These are phyloP conservation scores for Stachybotrys chartarum DNA, from an alignment of 2,329 filamentous ascomycete genomes.

Conservation along the genomic window DNA sequence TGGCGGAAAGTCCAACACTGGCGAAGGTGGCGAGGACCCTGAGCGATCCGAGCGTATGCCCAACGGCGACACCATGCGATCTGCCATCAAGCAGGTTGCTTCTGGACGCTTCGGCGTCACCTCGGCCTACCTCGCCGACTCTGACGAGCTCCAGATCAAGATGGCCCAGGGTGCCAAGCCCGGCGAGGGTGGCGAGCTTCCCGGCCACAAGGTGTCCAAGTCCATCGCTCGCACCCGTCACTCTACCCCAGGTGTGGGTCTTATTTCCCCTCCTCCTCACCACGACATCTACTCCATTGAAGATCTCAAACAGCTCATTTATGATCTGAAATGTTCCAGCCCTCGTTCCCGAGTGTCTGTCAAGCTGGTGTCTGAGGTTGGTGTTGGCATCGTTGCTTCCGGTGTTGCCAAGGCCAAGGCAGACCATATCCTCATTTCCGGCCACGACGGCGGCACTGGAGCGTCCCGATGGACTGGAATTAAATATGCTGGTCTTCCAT, in stretches of 20 bases:
- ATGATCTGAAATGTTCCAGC: slow-evolving; percentile 94
- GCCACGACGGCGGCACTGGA: slow-evolving; percentile 94
- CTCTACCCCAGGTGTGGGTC: slow-evolving; percentile 90
- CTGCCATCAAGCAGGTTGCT: slow-evolving; percentile 95
- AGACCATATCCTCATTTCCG: slow-evolving; percentile 93
- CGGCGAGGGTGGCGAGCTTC: slow-evolving; percentile 93
- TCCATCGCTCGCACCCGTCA: slow-evolving; percentile 91
- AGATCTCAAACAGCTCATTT: slow-evolving; percentile 95
- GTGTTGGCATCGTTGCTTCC: slow-evolving; percentile 94
- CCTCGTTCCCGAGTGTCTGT: slow-evolving; percentile 88
- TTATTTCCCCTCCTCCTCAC: slow-evolving; percentile 92
- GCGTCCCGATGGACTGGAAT: slow-evolving; percentile 97
- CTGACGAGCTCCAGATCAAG: slow-evolving; percentile 96
- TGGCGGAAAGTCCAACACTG: slow-evolving; percentile 95
- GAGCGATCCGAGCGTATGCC: slow-evolving; percentile 81
- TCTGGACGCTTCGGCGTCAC: slow-evolving; percentile 96
- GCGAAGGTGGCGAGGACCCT: slow-evolving; percentile 92
- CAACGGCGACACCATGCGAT: slow-evolving; percentile 94
- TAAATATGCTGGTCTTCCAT: slow-evolving; percentile 95
- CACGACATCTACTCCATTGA: slow-evolving; percentile 99
- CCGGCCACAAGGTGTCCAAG: slow-evolving; percentile 92
- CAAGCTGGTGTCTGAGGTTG: slow-evolving; percentile 95
- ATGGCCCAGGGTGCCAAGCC: slow-evolving; percentile 99
- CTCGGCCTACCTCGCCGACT: slow-evolving; percentile 87
- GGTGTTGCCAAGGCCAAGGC: slow-evolving; percentile 97